A percentile compares a stretch with the other conserved stretches of the same genome.
phyloP scores from a whole-genome alignment of 176 grass and related monocot species.

The Puya raimondii region DNA sequence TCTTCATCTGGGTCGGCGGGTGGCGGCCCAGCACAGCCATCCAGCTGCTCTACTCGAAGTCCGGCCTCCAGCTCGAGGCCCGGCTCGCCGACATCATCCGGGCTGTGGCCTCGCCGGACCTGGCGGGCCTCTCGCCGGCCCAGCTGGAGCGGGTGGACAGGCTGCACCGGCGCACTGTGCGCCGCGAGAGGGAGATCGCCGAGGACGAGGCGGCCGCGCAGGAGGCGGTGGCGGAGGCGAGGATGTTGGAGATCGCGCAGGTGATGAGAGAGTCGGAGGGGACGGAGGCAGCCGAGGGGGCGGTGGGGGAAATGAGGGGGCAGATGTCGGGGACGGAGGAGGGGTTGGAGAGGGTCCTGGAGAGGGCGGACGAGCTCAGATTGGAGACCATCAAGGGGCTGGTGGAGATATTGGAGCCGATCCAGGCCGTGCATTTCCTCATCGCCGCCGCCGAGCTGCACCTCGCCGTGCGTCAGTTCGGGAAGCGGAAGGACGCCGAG shows the following conservation, averaged over 20 bases:
- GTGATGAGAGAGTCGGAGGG: not conserved
- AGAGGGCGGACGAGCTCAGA: conserved; percentile 46
- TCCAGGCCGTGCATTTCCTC: conserved; percentile 69
- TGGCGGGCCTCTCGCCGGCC: conserved; percentile 27
- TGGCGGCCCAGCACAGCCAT: conserved; percentile 60
- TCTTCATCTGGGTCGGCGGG: conserved; percentile 73
- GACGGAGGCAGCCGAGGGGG: not conserved
- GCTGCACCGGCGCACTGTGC: conserved; percentile 35
- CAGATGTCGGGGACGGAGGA: conserved; percentile 40
- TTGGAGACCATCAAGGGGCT: conserved; percentile 47
- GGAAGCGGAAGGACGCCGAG: conserved; percentile 38
- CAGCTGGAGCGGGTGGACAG: conserved; percentile 37
- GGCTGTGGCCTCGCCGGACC: conserved; percentile 9
- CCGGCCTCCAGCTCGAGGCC: conserved; percentile 46
- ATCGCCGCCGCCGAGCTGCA: conserved; percentile 64
- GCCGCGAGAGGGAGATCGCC: conserved; percentile 43
- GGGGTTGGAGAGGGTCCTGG: conserved; percentile 35
- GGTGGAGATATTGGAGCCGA: conserved; percentile 47
- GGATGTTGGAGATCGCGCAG: conserved; percentile 44
- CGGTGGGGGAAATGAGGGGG: conserved; percentile 12
- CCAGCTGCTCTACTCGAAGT: conserved; percentile 75
- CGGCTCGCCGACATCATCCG: conserved; percentile 24
- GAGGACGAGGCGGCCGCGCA: conserved; percentile 28
- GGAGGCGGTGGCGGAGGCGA: conserved; percentile 40
- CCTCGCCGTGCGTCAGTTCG: conserved; percentile 53